Evolutionary conservation across 345 rosid species (phyloP).

Genomic region (Aegle marmelos): DNA sequence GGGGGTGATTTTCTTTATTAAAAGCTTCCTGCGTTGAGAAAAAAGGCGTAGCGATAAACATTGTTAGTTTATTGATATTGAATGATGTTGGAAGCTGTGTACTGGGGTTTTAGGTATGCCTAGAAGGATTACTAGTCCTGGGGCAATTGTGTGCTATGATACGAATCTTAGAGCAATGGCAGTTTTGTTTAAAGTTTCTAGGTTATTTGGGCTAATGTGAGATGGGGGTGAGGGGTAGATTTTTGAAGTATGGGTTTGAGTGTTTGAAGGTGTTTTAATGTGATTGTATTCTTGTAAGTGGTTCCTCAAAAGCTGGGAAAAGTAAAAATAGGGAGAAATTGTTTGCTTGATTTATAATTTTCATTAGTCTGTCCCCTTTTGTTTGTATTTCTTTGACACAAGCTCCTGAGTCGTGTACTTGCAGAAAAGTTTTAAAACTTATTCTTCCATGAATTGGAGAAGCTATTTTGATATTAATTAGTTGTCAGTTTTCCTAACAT

Average conservation of each 20-base stretch:
- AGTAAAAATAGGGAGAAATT: neutral
- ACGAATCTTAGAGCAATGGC: neutral
- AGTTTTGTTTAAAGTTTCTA: neutral
- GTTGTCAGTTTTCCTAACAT: neutral
- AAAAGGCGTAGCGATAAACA: neutral
- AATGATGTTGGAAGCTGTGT: neutral
- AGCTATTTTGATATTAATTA: neutral
- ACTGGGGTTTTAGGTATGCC: neutral
- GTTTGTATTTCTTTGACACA: neutral
- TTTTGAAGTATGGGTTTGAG: neutral
- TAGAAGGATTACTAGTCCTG: neutral
- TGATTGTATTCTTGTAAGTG: neutral
- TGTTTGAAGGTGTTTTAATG: neutral
- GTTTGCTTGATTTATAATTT: neutral
- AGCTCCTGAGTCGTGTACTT: neutral
- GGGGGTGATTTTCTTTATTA: neutral
- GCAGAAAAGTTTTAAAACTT: neutral
- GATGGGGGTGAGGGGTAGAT: neutral
- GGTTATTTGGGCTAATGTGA: neutral
- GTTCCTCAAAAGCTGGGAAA: neutral
- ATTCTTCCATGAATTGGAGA: neutral
- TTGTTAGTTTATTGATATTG: conserved; percentile 1
- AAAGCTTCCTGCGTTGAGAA: neutral
- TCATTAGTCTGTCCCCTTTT: neutral
- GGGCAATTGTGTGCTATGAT: neutral